These are phyloP conservation scores for Endoconidiophora laricicola DNA, from an alignment of 2,329 filamentous ascomycete genomes.

Conservation along the genomic window DNA sequence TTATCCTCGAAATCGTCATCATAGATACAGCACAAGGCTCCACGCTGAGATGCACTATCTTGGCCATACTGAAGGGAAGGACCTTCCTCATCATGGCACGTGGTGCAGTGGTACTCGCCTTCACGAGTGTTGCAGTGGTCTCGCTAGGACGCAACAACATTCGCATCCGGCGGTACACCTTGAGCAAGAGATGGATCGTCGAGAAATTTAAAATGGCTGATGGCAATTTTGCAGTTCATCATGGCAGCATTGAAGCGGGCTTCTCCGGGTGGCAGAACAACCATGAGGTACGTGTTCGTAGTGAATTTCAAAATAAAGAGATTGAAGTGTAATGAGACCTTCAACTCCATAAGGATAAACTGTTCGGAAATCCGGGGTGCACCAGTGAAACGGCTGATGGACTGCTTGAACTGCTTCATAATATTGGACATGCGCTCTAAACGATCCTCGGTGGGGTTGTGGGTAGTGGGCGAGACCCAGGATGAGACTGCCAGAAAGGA, in stretches of 20 bases:
- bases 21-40: neutral
- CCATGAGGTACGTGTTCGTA: conserved; percentile 92
- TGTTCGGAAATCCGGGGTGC: conserved; percentile 69
- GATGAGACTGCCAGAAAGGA: conserved; percentile 94
- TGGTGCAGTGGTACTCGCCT: conserved; percentile 1
- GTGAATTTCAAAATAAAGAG: conserved; percentile 93
- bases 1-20: too few relatives aligned
- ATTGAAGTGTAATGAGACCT: conserved; percentile 62
- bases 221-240: conserved; percentile 75
- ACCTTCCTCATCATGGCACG: neutral
- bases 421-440: conserved; percentile 93
- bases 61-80: neutral
- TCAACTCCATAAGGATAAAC: conserved; percentile 67
- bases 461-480: conserved; percentile 55
- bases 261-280: conserved; percentile 80
- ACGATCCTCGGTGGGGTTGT: conserved; percentile 81
- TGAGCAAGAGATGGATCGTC: conserved; percentile 28
- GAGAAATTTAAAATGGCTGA: conserved; percentile 59
- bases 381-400: conserved; percentile 56
- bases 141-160: conserved; percentile 10
- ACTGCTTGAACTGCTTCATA: conserved; percentile 96
- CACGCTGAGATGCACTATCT: neutral
- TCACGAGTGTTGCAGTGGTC: conserved; percentile 6
- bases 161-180: conserved; percentile 1
- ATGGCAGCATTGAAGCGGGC: conserved; percentile 80